phyloP scores from a whole-genome alignment of 2,329 filamentous ascomycete species.

The Neospermospora avenae region DNA sequence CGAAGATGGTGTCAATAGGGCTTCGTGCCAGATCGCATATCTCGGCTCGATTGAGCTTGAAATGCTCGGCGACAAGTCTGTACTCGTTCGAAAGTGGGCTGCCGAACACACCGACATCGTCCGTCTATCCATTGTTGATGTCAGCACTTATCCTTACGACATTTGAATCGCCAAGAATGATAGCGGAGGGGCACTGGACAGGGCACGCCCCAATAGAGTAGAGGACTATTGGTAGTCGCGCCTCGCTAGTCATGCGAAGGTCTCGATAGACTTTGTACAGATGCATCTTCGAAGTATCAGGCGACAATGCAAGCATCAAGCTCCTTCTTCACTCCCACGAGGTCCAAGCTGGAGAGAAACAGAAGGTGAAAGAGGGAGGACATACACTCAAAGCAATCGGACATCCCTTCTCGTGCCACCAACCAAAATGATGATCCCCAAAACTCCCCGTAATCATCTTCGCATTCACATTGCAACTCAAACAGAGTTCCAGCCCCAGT shows the following conservation, averaged over 20 bases:
- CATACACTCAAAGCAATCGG: constrained; percentile 67
- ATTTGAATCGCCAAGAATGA: too few relatives aligned
- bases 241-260: too few relatives aligned
- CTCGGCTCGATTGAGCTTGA: constrained; percentile 49
- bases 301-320: background rate
- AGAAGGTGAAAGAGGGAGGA: constrained; percentile 25
- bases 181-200: too few relatives aligned
- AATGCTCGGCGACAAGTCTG: constrained; percentile 67
- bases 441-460: constrained; percentile 66
- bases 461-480: constrained; percentile 78
- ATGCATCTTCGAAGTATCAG: too few relatives aligned
- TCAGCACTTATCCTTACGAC: too few relatives aligned
- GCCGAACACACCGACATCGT: constrained; percentile 79
- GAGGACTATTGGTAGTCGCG: too few relatives aligned
- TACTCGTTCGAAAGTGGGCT: constrained; percentile 77
- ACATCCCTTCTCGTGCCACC: constrained; percentile 62
- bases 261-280: too few relatives aligned
- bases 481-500: constrained; percentile 70
- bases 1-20: constrained; percentile 65
- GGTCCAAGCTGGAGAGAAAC: background rate
- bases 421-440: constrained; percentile 71
- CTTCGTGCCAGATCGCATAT: constrained; percentile 56
- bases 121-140: constrained; percentile 54
- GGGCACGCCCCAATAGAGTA: too few relatives aligned
- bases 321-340: background rate